These are phyloP conservation scores for Aspergillus udagawae DNA, from an alignment of 2,329 filamentous ascomycete genomes.

Conservation along the genomic window DNA sequence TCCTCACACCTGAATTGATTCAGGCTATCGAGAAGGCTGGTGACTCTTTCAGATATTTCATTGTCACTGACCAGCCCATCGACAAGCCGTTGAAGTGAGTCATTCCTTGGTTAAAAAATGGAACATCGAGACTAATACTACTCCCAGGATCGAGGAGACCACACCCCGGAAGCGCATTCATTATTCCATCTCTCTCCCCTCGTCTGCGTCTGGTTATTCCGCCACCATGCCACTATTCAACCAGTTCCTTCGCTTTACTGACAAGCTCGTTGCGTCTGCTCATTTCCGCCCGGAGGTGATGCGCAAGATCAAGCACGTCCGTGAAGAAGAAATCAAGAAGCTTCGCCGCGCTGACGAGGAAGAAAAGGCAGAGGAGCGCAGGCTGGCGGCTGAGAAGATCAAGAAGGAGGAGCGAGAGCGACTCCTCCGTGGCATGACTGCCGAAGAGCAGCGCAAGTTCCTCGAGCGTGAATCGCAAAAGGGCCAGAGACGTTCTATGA, in stretches of 20 bases:
- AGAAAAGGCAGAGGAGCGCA: conserved; percentile 60
- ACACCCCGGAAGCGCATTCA: conserved; percentile 80
- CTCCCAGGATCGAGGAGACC: conserved; percentile 71
- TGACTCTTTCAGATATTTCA: conserved; percentile 77
- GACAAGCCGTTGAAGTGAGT: conserved; percentile 81
- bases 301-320: conserved; percentile 74
- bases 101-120: background rate
- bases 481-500: conserved; percentile 60
- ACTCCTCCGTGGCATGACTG: conserved; percentile 70
- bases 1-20: conserved; percentile 84
- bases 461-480: conserved; percentile 76
- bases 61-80: conserved; percentile 82
- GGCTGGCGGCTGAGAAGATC: conserved; percentile 51
- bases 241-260: conserved; percentile 79
- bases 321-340: conserved; percentile 75
- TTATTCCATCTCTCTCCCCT: conserved; percentile 68
- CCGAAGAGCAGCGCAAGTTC: conserved; percentile 82
- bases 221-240: conserved; percentile 70
- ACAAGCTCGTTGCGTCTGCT: conserved; percentile 68
- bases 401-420: conserved; percentile 89
- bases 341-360: conserved; percentile 76
- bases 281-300: conserved; percentile 89
- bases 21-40: conserved; percentile 75
- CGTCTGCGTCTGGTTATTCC: conserved; percentile 57
- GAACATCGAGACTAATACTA: background rate